phyloP scores from a whole-genome alignment of 148 eudicot genomes.

The Pharnaceum exiguum region DNA sequence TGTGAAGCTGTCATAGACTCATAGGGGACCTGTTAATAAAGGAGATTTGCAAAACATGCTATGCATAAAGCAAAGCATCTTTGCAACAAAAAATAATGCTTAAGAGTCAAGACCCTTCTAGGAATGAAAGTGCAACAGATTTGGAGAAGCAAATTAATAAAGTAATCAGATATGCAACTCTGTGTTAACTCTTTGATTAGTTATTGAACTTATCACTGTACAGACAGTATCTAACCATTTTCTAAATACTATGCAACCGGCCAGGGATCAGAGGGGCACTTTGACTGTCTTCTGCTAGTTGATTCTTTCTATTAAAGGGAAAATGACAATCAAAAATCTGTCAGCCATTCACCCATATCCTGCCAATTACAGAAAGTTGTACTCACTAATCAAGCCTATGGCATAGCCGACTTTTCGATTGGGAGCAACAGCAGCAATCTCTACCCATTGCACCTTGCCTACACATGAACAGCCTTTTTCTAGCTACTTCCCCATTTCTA shows the following conservation, averaged over 20 bases:
- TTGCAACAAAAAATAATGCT: constrained; percentile 9
- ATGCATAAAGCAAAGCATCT: constrained; percentile 10
- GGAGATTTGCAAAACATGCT: neutral
- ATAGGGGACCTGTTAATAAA: neutral
- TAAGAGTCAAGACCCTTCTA: constrained; percentile 7
- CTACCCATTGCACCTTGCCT: no score
- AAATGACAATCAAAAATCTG: constrained; percentile 17
- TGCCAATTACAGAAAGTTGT: constrained; percentile 24
- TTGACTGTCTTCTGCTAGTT: neutral
- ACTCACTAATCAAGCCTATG: neutral
- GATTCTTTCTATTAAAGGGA: constrained; percentile 28
- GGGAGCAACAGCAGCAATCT: neutral
- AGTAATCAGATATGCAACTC: constrained; percentile 23
- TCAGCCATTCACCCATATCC: constrained; percentile 13
- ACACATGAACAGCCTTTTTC: no score
- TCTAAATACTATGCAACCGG: neutral
- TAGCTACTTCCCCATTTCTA: no score
- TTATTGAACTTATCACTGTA: constrained; percentile 8
- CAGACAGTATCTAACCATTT: constrained; percentile 6
- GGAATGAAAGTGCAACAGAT: constrained; percentile 25
- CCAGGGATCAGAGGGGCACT: neutral
- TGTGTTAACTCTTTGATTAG: constrained; percentile 13
- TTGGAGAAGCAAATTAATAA: constrained; percentile 8
- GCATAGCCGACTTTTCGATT: neutral
- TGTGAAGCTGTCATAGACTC: neutral